Percentiles rank a stretch among this genome's conserved stretches.
These are phyloP conservation scores for Coniochaeta ligniaria DNA, from an alignment of 2,329 filamentous ascomycete species.

Conservation along the genomic window DNA sequence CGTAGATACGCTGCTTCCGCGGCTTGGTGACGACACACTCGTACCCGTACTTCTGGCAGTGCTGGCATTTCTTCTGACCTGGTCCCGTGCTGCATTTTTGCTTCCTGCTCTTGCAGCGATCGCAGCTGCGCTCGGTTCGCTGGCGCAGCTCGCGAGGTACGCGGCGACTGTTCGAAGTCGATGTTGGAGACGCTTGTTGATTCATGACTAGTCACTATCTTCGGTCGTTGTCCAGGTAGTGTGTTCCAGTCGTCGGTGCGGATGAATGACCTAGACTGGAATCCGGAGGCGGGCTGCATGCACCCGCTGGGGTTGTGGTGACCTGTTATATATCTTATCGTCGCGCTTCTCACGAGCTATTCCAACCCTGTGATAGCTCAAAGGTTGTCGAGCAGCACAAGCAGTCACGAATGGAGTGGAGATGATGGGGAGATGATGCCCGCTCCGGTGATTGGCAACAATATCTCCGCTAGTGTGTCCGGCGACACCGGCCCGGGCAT, in stretches of 20 bases:
- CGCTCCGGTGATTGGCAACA: not conserved
- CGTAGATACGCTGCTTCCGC: constrained; percentile 34
- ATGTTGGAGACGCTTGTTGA: not conserved
- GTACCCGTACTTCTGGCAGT: constrained; percentile 31
- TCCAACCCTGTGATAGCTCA: not conserved
- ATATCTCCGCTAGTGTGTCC: not conserved
- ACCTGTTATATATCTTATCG: not conserved
- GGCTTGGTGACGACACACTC: constrained; percentile 33
- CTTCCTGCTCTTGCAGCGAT: constrained; percentile 37
- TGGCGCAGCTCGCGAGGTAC: constrained; percentile 35
- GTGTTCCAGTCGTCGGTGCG: not conserved
- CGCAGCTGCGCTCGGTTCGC: constrained; percentile 34
- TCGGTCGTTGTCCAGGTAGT: not conserved
- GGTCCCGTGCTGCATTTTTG: constrained; percentile 33
- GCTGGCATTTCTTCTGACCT: constrained; percentile 29
- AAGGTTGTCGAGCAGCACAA: not conserved
- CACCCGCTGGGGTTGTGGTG: not conserved
- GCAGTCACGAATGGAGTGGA: not conserved
- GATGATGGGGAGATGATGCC: not conserved
- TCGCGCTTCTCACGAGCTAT: not conserved
- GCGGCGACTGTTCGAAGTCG: constrained; percentile 14
- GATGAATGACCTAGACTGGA: not conserved
- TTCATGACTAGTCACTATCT: not conserved
- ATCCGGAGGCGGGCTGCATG: not conserved
- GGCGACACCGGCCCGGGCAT: too few relatives aligned